Evolutionary conservation across 2,329 filamentous ascomycete genomes (phyloP), one percentile per base, ranked within the genome.

Genomic region (Lasiodiplodia gonubiensis): DNA sequence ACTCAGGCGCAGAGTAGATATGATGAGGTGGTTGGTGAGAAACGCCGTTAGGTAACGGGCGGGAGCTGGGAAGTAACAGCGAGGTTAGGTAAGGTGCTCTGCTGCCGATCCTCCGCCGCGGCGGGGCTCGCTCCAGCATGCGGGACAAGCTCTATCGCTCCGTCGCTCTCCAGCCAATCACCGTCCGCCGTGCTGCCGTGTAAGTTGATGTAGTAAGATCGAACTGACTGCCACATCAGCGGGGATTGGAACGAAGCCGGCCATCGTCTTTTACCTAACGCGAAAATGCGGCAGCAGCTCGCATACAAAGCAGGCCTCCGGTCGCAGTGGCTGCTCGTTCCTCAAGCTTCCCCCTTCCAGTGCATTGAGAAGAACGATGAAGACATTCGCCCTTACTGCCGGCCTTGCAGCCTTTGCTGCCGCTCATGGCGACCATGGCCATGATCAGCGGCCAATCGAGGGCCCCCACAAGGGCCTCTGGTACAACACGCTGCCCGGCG

Each of bases 401-500:
- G 77, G 81, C 68, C 79, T 85, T 55, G 84, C 83, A 35, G 84
- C 85, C 53, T 72, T 83, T 64, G 87, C 81, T 27, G 76, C 83
- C 66, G 89, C 88, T 65, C 91, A 93, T 73, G 85, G 84, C 60
- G 80, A 81, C 66, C 84, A 88, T 68, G 82, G 82, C 66, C 81
- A 86, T 52, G 74, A 82, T 54, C 89, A 93, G 76, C 83, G 85
- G 68, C 79, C 86, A 53, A 81, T 90, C 60, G 80, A 85, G 33
- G 92, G 92, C 0, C 92, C 92, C 51, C 90, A 90, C 72, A 84
- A 91, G 76, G 86, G 87, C 33, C 77, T 95, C 54, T 96, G 92
- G 92, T 96, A 94, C 79, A 94, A 92, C 77, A 89, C 83, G 1
- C 81, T 96, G 5, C 92, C 92, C 3, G 92, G 92, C 42, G 92